Base-by-base conservation (phyloP, 805 yeast genomes). In the Pichia nakasei region DNA sequence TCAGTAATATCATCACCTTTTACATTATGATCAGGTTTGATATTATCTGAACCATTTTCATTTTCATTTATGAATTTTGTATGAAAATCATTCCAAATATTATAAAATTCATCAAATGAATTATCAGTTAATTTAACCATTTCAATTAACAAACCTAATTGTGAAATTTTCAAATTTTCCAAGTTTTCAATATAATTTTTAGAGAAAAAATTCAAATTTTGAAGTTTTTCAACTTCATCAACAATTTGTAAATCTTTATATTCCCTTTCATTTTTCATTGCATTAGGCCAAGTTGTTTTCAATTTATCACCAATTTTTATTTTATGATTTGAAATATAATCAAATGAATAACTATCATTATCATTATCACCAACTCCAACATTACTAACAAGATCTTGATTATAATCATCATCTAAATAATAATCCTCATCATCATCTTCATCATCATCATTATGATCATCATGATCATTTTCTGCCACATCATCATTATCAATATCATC, bases 221-320 rank as follows among this genome's bases (percentile, higher is more conserved):
- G 77, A 67, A 82, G 69, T 41, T 68, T 69, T 45, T 75, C 73
- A 8, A 87, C 93, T 50, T 85, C 95, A 50, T 86, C 89, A 49
- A 91, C 68, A 0, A 85, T 82, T 54, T 85, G 95, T 40, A 88
- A 80, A 52, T 86, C 94, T 7, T 91, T 80, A 95, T 95, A 89
- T 38, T 85, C 68, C 54, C 74, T 72, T 61, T 85, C 95, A 63
- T 80, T 88, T 48, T 75, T 67, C 43, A 84, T 80, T 19, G 76
- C 80, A 39, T 70, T 67, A 8, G 87, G 85, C 41, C 67, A 63
- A 0, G 78, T 74, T 4, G 76, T 65, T 9, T 80, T 75, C 3
- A 78, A 60, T 48, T 67, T 67, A 55, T 80, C 85, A 17, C 48
- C 45, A 9, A 41, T 31, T 41, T 61, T 48, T 4, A 67, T 55